A percentile compares a stretch with the other conserved stretches of the same genome.
These are phyloP conservation scores for Colletotrichum brevisporum DNA, from an alignment of 2,329 filamentous ascomycete species.

Conservation along the genomic window DNA sequence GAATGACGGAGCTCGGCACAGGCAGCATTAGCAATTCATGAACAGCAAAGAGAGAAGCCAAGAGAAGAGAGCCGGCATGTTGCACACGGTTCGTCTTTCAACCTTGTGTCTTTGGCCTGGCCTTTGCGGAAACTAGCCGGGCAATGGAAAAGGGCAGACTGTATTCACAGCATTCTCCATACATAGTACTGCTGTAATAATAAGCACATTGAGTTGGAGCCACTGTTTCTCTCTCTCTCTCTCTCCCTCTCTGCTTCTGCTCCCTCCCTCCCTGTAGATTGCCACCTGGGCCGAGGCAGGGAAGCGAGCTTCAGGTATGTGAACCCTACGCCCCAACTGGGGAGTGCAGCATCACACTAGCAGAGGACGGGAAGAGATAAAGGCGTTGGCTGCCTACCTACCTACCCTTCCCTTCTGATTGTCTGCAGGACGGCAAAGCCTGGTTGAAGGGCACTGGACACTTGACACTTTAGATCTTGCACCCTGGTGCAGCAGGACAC, in stretches of 20 bases:
- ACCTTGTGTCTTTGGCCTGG: conserved; percentile 26
- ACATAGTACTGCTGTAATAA: conserved; percentile 20
- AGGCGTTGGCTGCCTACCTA: too few relatives aligned
- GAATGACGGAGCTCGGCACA: conserved; percentile 33
- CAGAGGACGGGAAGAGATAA: background rate
- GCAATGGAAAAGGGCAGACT: conserved; percentile 11
- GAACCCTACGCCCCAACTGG: conserved; percentile 8
- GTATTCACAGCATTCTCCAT: conserved; percentile 29
- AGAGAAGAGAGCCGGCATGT: conserved; percentile 34
- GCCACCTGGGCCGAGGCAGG: conserved; percentile 30
- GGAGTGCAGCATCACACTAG: conserved; percentile 8
- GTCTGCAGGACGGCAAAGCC: conserved; percentile 8
- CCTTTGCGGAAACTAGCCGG: conserved; percentile 12
- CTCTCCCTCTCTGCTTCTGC: background rate
- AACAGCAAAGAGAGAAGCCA: conserved; percentile 35
- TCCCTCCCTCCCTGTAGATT: conserved; percentile 26
- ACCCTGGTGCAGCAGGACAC: conserved; percentile 15
- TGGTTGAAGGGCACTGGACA: background rate
- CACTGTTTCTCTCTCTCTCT: background rate
- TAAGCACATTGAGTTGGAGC: conserved; percentile 25
- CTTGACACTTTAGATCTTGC: background rate
- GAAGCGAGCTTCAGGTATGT: conserved; percentile 26
- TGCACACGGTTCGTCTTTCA: conserved; percentile 40
- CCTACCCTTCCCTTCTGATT: conserved; percentile 3
- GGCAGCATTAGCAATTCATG: conserved; percentile 19